A percentile compares a stretch with the other conserved stretches of the same genome.
These are phyloP conservation scores for Tolypocladium pustulatum DNA, from an alignment of 2,329 filamentous ascomycete genomes.

Conservation along the genomic window DNA sequence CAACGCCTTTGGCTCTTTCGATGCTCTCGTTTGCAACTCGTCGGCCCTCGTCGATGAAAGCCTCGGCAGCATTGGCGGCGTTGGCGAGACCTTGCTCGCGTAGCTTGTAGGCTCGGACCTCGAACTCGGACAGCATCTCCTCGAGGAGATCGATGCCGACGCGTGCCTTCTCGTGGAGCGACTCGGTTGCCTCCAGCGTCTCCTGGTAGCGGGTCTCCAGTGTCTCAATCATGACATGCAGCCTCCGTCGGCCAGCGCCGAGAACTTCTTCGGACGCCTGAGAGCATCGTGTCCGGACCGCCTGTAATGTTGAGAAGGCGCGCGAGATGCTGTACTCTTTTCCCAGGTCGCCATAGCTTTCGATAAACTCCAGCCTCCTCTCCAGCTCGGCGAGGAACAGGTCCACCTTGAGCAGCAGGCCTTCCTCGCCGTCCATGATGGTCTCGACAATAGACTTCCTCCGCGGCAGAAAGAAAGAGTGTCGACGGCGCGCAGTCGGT, in stretches of 20 bases:
- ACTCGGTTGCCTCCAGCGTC: slow-evolving; percentile 72
- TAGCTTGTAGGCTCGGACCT: slow-evolving; percentile 69
- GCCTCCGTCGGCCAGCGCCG: slow-evolving; percentile 71
- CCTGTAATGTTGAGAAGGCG: slow-evolving; percentile 76
- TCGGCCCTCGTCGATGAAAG: slow-evolving; percentile 66
- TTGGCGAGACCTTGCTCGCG: slow-evolving; percentile 63
- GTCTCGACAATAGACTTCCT: slow-evolving; percentile 49
- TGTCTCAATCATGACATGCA: slow-evolving; percentile 86
- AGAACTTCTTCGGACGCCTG: slow-evolving; percentile 84
- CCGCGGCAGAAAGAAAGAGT: slow-evolving; percentile 47
- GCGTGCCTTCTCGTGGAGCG: slow-evolving; percentile 82
- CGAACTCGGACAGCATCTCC: slow-evolving; percentile 73
- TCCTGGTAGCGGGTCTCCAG: slow-evolving; percentile 82
- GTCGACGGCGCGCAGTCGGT: slow-evolving; percentile 34
- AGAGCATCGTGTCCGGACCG: slow-evolving; percentile 79
- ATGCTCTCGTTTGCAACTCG: slow-evolving; percentile 73
- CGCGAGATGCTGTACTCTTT: slow-evolving; percentile 76
- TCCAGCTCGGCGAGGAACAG: slow-evolving; percentile 79
- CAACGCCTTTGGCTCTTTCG: slow-evolving; percentile 61
- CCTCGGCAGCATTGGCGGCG: slow-evolving; percentile 55
- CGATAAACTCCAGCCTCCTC: slow-evolving; percentile 75
- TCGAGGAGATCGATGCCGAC: slow-evolving; percentile 83
- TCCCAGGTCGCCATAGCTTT: slow-evolving; percentile 74
- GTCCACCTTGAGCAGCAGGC: slow-evolving; percentile 57
- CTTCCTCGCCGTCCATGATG: slow-evolving; percentile 53